Evolutionary conservation across 129 eudicot genomes (phyloP), one percentile per base, ranked within the genome.

Genomic region (Smallanthus sonchifolius): DNA sequence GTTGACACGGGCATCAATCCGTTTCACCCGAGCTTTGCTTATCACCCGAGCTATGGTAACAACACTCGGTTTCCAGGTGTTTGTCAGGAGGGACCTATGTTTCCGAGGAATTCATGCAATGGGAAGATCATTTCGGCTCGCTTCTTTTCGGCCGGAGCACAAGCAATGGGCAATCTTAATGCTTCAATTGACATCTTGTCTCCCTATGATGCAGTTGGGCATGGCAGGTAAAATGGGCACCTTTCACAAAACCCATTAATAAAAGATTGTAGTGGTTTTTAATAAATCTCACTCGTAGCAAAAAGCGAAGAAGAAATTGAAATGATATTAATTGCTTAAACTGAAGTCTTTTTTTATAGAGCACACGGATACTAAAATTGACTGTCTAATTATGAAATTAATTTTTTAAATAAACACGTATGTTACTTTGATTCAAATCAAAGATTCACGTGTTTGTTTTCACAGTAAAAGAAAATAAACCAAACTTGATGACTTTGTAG

Each of bases 1-100:
- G 79, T 95, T 15, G 99, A 95, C 59, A 65, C 99, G 1, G 99
- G 99, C 14, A 95, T 95, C 7, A 88, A 95, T 77, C 94, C 99
- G 0, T 24, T 72, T 19, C 99, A 95, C 74, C 97, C 97, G 6
- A 95, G 99, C 79, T 95, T 95, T 65, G 91, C 96, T 2, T 83
- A 87, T 76, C 87, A 84, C 69, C 87, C 84, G 1, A 36, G 34
- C 17, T 60, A 69, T 35, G 79, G 80, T 9, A 81, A 84, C 45
- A 36, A 48, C 47, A 79, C 91, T 35, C 74, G 67, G 34, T 88
- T 91, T 69, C 77, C 84, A 11, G 90, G 94, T 14, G 77, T 71
- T 37, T 95, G 99, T 74, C 88, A 91, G 45, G 81, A 72, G 39
- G 99, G 99, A 1, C 97, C 99, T 19, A 60, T 43, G 37, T 95